Conservation (phyloP, 2,329 filamentous ascomycete genomes). For the Penicillium sp. region DNA sequence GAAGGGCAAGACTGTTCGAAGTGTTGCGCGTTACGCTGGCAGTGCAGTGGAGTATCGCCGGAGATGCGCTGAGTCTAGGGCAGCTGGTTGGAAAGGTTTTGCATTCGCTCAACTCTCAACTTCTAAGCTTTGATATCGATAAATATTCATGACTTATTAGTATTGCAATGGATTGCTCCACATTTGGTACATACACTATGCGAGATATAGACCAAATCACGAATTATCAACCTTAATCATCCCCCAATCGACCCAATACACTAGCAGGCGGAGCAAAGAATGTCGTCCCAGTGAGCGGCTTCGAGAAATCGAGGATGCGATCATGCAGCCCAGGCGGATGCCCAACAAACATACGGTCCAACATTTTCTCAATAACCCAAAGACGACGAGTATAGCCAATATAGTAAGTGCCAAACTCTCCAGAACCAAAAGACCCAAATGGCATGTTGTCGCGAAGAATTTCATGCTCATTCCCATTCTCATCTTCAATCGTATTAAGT, state of each 20-base stretch:
- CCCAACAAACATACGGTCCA: conserved; percentile 57
- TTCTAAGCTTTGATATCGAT: background rate
- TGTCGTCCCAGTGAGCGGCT: conserved; percentile 49
- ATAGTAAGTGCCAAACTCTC: conserved; percentile 1
- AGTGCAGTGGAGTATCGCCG: conserved; percentile 45
- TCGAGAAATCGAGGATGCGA: conserved; percentile 55
- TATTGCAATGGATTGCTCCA: background rate
- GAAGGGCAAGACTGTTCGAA: conserved; percentile 45
- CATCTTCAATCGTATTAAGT: conserved; percentile 54
- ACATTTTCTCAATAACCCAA: conserved; percentile 58
- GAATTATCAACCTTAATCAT: conserved; percentile 2
- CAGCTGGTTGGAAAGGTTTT: conserved; percentile 6
- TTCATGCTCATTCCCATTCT: conserved; percentile 50
- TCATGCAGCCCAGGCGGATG: conserved; percentile 54
- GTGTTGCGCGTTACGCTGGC: conserved; percentile 48
- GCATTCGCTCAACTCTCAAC: conserved; percentile 1
- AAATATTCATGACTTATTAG: background rate
- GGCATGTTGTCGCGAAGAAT: conserved; percentile 62
- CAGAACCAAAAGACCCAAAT: conserved; percentile 52
- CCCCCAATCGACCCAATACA: conserved; percentile 33
- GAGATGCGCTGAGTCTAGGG: conserved; percentile 13
- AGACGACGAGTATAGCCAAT: conserved; percentile 37
- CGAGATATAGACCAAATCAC: background rate
- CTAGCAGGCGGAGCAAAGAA: conserved; percentile 53
- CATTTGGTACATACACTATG: background rate